Conservation (phyloP, 176 grass and related monocot genomes). For the Saccharum officinarum region DNA sequence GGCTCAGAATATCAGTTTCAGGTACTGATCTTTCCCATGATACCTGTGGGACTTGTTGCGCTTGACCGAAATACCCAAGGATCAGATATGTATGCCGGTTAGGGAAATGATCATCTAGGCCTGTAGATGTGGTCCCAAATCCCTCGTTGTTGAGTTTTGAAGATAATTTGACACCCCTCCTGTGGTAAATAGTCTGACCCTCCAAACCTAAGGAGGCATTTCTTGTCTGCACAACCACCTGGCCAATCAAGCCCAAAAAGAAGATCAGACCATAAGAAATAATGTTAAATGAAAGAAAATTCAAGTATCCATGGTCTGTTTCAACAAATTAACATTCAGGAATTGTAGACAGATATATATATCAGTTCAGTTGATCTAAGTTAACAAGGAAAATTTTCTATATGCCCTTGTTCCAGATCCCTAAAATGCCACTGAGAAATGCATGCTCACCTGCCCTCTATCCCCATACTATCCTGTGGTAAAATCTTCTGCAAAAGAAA, state of each 20-base stretch:
- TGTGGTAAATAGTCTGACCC: conserved; percentile 75
- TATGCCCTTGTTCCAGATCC: no score
- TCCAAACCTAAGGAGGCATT: conserved; percentile 75
- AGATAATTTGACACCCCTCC: conserved; percentile 59
- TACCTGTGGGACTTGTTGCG: conserved; percentile 61
- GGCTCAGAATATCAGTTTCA: conserved; percentile 69
- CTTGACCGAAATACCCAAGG: conserved; percentile 43
- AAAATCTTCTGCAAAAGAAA: no score
- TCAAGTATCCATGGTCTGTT: background rate
- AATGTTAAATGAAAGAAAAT: background rate
- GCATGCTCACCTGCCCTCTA: no score
- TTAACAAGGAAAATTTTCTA: no score
- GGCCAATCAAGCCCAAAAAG: background rate
- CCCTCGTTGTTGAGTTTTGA: conserved; percentile 61
- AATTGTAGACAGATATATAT: no score
- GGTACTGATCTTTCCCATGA: conserved; percentile 60
- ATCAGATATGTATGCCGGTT: conserved; percentile 25
- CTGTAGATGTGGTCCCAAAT: conserved; percentile 43
- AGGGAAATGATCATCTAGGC: conserved; percentile 32
- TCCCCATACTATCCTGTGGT: no score
- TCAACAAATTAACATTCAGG: background rate
- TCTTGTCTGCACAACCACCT: conserved; percentile 62
- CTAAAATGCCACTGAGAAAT: no score
- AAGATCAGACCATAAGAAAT: no score
- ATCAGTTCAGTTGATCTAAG: no score